Evolutionary conservation across 257 asterid genomes (phyloP).

Genomic region (Datura wrightii): DNA sequence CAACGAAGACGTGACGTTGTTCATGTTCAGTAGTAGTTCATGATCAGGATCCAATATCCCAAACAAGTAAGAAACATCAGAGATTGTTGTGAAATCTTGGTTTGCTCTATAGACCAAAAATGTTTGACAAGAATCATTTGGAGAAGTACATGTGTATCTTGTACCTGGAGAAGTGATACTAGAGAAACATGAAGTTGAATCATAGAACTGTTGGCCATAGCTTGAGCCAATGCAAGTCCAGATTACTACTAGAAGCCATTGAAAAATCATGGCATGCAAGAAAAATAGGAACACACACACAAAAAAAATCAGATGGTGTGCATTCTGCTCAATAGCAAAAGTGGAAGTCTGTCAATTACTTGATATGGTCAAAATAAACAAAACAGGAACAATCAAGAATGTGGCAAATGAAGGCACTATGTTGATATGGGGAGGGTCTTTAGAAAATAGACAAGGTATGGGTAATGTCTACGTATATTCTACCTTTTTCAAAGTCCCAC

Average conservation of each 20-base stretch:
- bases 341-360: background rate
- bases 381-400: background rate
- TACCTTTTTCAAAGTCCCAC: too few species aligned
- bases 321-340: conserved; percentile 32
- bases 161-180: conserved; percentile 51
- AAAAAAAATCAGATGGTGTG: background rate
- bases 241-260: conserved; percentile 42
- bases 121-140: conserved; percentile 47
- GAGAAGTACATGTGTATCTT: conserved; percentile 57
- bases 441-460: too few species aligned
- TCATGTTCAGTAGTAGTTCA: conserved; percentile 41
- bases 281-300: background rate
- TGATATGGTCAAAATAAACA: background rate
- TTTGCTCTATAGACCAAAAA: conserved; percentile 60
- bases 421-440: background rate
- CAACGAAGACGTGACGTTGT: conserved; percentile 42
- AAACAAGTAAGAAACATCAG: conserved; percentile 54
- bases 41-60: conserved; percentile 33
- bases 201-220: conserved; percentile 61
- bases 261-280: conserved; percentile 36
- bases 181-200: conserved; percentile 51
- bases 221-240: conserved; percentile 35
- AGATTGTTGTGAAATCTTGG: conserved; percentile 42
- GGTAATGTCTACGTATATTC: too few species aligned
- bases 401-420: conserved; percentile 16